These are phyloP conservation scores for Arthrobotrys musiformis DNA, from an alignment of 2,329 filamentous ascomycete genomes.

Conservation along the genomic window DNA sequence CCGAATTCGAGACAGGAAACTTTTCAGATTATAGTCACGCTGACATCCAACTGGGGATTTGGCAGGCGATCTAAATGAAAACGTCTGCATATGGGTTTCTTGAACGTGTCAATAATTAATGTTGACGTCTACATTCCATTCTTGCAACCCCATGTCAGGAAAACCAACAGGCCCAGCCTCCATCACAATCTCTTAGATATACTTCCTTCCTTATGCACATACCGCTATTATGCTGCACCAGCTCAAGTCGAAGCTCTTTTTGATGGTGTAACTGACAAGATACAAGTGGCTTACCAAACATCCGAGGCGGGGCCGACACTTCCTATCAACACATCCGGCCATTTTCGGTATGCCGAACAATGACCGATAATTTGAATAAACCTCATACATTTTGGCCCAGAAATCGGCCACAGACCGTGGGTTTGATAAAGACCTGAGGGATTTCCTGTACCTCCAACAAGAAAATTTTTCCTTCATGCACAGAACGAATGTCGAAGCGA, in stretches of 20 bases:
- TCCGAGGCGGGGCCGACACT: constrained; percentile 31
- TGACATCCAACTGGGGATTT: constrained; percentile 18
- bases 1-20: constrained; percentile 9
- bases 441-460: constrained; percentile 31
- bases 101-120: background rate
- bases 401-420: constrained; percentile 47
- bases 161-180: background rate
- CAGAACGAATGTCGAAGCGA: constrained; percentile 12
- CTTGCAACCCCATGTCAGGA: constrained; percentile 12
- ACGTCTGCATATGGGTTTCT: background rate
- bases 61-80: constrained; percentile 35
- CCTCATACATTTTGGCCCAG: constrained; percentile 41
- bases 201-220: background rate
- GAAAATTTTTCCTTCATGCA: constrained; percentile 21
- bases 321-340: constrained; percentile 34
- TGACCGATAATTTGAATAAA: constrained; percentile 48
- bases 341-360: constrained; percentile 54
- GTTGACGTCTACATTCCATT: background rate
- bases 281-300: background rate
- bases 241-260: background rate
- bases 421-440: constrained; percentile 43
- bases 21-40: constrained; percentile 29
- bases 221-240: background rate
- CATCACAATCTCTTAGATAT: background rate
- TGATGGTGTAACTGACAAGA: background rate